Conservation (phyloP, 2,329 filamentous ascomycete species). For the Sporothrix brasiliensis region DNA sequence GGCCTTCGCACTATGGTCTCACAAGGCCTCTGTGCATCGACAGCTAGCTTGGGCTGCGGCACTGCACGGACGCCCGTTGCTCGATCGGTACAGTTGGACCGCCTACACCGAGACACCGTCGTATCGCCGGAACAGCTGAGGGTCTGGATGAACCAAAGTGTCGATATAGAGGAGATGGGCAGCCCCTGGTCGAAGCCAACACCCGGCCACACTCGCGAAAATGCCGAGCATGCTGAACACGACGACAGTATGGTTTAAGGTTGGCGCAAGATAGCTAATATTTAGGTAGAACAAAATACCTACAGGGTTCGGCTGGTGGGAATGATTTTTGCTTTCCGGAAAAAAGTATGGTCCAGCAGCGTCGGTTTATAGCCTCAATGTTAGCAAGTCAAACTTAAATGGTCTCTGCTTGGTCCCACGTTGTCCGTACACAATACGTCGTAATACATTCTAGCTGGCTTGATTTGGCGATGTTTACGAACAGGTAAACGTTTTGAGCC, state of each 20-base stretch:
- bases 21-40: not conserved
- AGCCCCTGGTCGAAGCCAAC: constrained; percentile 1
- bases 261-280: not conserved
- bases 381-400: not conserved
- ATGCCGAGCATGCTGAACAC: not conserved
- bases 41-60: not conserved
- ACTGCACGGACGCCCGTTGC: not conserved
- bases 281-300: not conserved
- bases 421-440: not conserved
- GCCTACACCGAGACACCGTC: constrained; percentile 29
- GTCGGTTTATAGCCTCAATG: constrained; percentile 5
- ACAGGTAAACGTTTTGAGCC: too few species aligned
- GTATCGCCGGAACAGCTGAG: constrained; percentile 34
- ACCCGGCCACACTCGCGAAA: constrained; percentile 6
- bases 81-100: constrained; percentile 21
- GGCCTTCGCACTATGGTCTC: not conserved
- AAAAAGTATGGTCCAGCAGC: not conserved
- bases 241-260: constrained; percentile 7
- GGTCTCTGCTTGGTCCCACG: constrained; percentile 14
- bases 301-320: not conserved
- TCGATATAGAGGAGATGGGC: not conserved
- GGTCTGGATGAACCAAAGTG: constrained; percentile 29
- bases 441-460: too few species aligned
- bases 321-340: not conserved
- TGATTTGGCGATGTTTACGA: too few species aligned